These are phyloP conservation scores for Kluyveromyces aestuarii DNA, from an alignment of 805 yeast species.

Conservation along the genomic window DNA sequence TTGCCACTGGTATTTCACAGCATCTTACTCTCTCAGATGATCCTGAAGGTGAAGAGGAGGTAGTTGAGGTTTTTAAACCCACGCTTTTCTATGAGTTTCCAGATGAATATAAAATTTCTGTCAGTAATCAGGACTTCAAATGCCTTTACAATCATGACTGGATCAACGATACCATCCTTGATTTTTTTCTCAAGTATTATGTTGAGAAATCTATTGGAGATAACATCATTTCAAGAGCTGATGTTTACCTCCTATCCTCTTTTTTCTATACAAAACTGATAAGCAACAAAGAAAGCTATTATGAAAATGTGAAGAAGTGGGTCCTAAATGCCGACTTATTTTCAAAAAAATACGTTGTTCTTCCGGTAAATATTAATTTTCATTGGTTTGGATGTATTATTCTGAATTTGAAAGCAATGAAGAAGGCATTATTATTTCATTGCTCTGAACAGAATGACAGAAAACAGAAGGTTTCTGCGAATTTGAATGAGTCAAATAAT, in stretches of 20 bases:
- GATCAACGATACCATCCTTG: conserved; percentile 84
- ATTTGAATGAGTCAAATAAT: neutral
- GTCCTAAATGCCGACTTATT: conserved; percentile 57
- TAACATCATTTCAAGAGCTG: conserved; percentile 24
- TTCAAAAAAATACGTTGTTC: conserved; percentile 48
- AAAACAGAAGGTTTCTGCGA: neutral
- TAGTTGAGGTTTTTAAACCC: conserved; percentile 30
- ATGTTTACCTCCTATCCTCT: conserved; percentile 61
- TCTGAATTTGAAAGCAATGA: conserved; percentile 35
- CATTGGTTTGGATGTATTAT: conserved; percentile 89
- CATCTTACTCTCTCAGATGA: conserved; percentile 3
- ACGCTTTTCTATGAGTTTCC: conserved; percentile 41
- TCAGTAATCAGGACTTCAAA: conserved; percentile 63
- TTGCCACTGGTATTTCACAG: neutral
- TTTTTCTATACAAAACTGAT: conserved; percentile 69
- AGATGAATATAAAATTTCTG: conserved; percentile 45
- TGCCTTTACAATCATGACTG: conserved; percentile 75
- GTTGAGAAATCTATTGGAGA: conserved; percentile 30
- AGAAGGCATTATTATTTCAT: neutral
- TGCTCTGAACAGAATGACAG: neutral
- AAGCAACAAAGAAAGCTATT: conserved; percentile 35
- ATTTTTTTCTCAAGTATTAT: conserved; percentile 64
- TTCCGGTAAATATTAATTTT: conserved; percentile 71
- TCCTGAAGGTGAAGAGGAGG: conserved; percentile 13
- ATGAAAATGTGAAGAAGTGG: conserved; percentile 69